Evolutionary conservation across 257 asterid species (phyloP).

Genomic region (Prunella vulgaris): DNA sequence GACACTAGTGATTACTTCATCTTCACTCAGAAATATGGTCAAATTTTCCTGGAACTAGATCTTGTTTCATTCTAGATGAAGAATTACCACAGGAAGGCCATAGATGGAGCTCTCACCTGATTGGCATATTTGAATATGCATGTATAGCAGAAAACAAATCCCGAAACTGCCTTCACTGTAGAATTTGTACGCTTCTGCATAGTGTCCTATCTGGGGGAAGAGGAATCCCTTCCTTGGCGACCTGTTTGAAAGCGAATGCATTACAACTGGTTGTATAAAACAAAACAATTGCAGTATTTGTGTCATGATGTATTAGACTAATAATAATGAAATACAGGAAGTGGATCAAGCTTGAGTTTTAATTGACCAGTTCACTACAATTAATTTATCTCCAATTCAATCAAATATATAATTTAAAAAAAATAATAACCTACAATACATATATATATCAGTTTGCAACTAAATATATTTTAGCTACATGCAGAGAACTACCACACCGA

Average conservation of each 20-base stretch:
- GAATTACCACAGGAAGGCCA: neutral
- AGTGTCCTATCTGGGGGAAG: conserved; percentile 71
- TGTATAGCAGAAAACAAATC: conserved; percentile 95
- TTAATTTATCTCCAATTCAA: neutral
- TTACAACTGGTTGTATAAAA: neutral
- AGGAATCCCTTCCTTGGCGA: conserved; percentile 88
- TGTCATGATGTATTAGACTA: neutral
- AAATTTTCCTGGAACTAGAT: neutral
- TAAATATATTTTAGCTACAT: neutral
- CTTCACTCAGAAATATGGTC: neutral
- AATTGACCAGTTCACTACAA: neutral
- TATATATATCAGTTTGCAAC: no score
- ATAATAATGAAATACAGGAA: neutral
- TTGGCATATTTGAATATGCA: conserved; percentile 83
- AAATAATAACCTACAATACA: neutral
- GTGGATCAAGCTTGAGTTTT: neutral
- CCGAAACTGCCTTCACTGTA: conserved; percentile 81
- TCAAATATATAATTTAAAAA: neutral
- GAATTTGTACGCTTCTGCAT: conserved; percentile 87
- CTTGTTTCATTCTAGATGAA: neutral
- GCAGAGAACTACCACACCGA: neutral
- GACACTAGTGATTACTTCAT: neutral
- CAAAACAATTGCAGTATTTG: neutral
- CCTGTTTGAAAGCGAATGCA: conserved; percentile 41
- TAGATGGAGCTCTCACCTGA: conserved; percentile 55